Evolutionary conservation across 257 asterid species (phyloP).

Genomic region (Solanum chmielewskii): DNA sequence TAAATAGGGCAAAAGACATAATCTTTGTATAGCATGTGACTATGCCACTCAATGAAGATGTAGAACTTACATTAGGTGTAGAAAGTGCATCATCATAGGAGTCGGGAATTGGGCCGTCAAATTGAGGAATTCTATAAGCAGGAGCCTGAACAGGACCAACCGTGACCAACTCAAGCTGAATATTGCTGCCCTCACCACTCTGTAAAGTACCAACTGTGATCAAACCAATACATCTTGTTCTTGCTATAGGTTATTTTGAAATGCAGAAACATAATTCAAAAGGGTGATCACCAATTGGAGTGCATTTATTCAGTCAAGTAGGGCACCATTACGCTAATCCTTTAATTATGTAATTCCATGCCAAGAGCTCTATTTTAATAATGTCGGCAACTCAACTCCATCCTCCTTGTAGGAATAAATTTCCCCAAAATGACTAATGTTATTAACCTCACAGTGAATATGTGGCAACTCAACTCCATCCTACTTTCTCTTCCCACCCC

Average conservation of each 20-base stretch:
- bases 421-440: neutral
- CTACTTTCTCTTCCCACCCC: neutral
- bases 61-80: slow-evolving; percentile 52
- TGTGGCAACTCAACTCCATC: too few relatives aligned
- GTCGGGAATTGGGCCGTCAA: slow-evolving; percentile 82
- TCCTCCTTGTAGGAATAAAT: neutral
- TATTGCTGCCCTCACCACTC: slow-evolving; percentile 30
- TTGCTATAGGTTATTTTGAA: neutral
- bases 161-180: neutral
- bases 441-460: neutral
- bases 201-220: slow-evolving; percentile 4
- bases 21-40: neutral
- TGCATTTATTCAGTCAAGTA: neutral
- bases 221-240: neutral
- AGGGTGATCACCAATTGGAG: neutral
- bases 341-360: neutral
- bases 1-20: neutral
- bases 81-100: slow-evolving; percentile 80
- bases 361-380: neutral
- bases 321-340: neutral
- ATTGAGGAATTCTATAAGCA: slow-evolving; percentile 50
- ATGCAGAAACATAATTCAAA: neutral
- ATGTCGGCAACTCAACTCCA: neutral
- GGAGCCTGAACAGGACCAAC: slow-evolving; percentile 7
- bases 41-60: neutral